Percentiles rank a stretch among this genome's conserved stretches.
These are phyloP conservation scores for Neonectria punicea DNA, from an alignment of 2,329 filamentous ascomycete species.

Conservation along the genomic window DNA sequence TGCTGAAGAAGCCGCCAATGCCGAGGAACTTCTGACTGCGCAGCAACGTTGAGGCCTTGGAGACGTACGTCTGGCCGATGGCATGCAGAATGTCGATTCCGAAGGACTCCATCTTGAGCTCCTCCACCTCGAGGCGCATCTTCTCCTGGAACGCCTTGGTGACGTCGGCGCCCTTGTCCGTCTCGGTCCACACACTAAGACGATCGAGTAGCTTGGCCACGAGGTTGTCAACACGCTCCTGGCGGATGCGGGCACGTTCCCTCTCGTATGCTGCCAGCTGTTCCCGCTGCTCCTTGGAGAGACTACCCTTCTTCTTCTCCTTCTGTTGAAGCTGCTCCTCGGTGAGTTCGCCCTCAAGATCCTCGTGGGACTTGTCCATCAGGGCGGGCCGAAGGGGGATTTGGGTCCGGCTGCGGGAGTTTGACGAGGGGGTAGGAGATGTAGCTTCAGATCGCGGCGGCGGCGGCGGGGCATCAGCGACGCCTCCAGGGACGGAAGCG, in stretches of 20 bases:
- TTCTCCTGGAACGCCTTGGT: constrained; percentile 93
- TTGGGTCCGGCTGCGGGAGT: constrained; percentile 57
- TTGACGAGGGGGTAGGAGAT: constrained; percentile 56
- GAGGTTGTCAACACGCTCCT: constrained; percentile 89
- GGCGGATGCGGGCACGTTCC: constrained; percentile 83
- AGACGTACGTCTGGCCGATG: constrained; percentile 89
- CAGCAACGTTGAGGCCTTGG: constrained; percentile 86
- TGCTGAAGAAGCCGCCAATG: constrained; percentile 92
- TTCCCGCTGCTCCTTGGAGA: constrained; percentile 93
- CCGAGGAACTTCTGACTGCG: constrained; percentile 98
- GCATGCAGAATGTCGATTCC: constrained; percentile 96
- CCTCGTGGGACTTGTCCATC: constrained; percentile 82
- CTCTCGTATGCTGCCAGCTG: constrained; percentile 88
- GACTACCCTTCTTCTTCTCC: constrained; percentile 87
- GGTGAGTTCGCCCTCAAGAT: constrained; percentile 73
- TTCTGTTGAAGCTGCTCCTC: constrained; percentile 54
- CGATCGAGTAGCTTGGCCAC: constrained; percentile 88
- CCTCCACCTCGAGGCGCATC: constrained; percentile 93
- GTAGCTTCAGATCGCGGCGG: constrained; percentile 48
- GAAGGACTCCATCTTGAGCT: constrained; percentile 99
- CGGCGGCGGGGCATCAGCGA: constrained; percentile 38
- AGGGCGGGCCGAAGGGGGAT: constrained; percentile 86
- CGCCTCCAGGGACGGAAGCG: constrained; percentile 31
- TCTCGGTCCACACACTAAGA: constrained; percentile 96
- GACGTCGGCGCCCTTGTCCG: constrained; percentile 86